These are phyloP conservation scores for Capronia americana DNA, from an alignment of 2,329 filamentous ascomycete species.

Conservation along the genomic window DNA sequence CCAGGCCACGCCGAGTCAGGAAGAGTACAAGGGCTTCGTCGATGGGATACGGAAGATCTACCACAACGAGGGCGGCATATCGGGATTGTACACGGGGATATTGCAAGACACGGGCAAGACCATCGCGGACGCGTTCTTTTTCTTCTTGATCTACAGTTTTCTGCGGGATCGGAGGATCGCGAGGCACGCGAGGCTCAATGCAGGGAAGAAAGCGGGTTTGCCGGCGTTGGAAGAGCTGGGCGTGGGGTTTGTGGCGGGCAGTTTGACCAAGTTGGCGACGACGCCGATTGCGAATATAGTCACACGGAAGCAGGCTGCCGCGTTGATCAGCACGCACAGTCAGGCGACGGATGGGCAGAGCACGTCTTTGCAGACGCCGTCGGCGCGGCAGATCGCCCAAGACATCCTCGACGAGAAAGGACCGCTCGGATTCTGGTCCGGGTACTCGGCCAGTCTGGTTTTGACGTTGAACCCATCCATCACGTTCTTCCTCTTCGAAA, in stretches of 20 bases:
- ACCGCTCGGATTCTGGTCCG: conserved; percentile 80
- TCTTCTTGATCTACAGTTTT: conserved; percentile 80
- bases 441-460: conserved; percentile 80
- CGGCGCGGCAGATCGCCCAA: conserved; percentile 64
- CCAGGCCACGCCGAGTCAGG: conserved; percentile 43
- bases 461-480: conserved; percentile 85
- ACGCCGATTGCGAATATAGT: conserved; percentile 84
- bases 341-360: conserved; percentile 8
- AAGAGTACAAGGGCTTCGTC: conserved; percentile 68
- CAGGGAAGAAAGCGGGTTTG: conserved; percentile 54
- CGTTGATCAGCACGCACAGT: conserved; percentile 51
- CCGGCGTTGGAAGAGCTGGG: conserved; percentile 74
- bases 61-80: conserved; percentile 69
- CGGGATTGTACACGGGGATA: conserved; percentile 73
- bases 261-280: conserved; percentile 75
- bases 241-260: conserved; percentile 75
- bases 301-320: conserved; percentile 77
- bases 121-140: conserved; percentile 78
- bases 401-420: conserved; percentile 74
- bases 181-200: conserved; percentile 18
- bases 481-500: conserved; percentile 82
- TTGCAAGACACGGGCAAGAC: conserved; percentile 70
- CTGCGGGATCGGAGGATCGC: conserved; percentile 54
- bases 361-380: conserved; percentile 44
- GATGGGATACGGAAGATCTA: conserved; percentile 77